phyloP scores from a whole-genome alignment of 73 alveolate genomes.

The Tetrahymena borealis region DNA sequence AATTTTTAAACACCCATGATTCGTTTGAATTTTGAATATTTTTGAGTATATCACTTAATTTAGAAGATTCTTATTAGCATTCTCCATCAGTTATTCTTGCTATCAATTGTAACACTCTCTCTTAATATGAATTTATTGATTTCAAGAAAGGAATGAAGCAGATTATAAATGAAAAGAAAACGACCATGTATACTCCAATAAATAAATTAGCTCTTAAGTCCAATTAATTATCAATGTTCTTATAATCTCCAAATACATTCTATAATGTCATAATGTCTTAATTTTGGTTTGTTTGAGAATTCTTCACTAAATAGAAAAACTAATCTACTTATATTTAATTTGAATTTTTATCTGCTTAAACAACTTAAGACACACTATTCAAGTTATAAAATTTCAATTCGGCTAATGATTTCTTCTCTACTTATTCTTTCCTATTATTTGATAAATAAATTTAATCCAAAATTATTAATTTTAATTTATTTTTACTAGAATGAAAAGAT shows the following conservation, averaged over 20 bases:
- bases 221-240: not conserved
- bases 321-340: not conserved
- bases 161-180: not conserved
- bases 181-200: not conserved
- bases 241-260: not conserved
- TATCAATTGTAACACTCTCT: not conserved
- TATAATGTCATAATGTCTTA: not conserved
- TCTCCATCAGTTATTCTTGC: not conserved
- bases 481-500: not conserved
- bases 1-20: not conserved
- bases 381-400: not conserved
- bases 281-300: not conserved
- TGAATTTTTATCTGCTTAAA: not conserved
- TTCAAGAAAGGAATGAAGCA: not conserved
- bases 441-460: not conserved
- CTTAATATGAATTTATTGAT: not conserved
- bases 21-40: not conserved
- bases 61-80: not conserved
- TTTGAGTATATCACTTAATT: not conserved
- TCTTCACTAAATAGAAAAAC: not conserved
- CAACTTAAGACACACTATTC: not conserved
- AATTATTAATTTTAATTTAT: not conserved
- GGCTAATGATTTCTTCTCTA: not conserved
- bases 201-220: not conserved
- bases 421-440: not conserved